phyloP scores from a whole-genome alignment of 345 rosid species.

The Euphorbia peplus region DNA sequence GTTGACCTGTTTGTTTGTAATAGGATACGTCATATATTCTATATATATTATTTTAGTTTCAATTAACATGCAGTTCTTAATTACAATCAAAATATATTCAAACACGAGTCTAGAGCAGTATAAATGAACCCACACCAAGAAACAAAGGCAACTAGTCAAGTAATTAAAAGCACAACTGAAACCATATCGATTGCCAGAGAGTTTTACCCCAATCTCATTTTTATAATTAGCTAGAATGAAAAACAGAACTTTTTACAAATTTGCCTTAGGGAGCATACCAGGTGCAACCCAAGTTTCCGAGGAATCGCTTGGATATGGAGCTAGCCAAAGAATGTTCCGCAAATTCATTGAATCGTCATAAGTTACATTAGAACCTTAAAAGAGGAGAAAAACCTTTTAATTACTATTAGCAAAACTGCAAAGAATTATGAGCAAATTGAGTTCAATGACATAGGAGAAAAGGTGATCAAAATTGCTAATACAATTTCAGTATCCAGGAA shows the following conservation, averaged over 20 bases:
- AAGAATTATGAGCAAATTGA: background rate
- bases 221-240: background rate
- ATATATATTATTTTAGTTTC: no score
- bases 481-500: background rate
- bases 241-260: background rate
- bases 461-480: background rate
- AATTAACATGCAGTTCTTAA: no score
- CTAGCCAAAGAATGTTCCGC: slow-evolving; percentile 91
- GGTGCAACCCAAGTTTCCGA: slow-evolving; percentile 60
- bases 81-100: background rate
- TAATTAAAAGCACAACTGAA: background rate
- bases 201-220: background rate
- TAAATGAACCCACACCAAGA: background rate
- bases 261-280: slow-evolving; percentile 42
- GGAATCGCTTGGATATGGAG: slow-evolving; percentile 69
- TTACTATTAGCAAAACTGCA: background rate
- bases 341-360: slow-evolving; percentile 79
- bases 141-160: slow-evolving; percentile 3
- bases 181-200: background rate
- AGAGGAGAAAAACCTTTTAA: background rate
- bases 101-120: background rate
- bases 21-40: no score
- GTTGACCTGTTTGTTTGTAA: no score
- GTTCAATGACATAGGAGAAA: background rate
- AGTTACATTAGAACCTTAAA: slow-evolving; percentile 57